Evolutionary conservation across 2,329 filamentous ascomycete genomes (phyloP).

Genomic region (Aureobasidium zeae): DNA sequence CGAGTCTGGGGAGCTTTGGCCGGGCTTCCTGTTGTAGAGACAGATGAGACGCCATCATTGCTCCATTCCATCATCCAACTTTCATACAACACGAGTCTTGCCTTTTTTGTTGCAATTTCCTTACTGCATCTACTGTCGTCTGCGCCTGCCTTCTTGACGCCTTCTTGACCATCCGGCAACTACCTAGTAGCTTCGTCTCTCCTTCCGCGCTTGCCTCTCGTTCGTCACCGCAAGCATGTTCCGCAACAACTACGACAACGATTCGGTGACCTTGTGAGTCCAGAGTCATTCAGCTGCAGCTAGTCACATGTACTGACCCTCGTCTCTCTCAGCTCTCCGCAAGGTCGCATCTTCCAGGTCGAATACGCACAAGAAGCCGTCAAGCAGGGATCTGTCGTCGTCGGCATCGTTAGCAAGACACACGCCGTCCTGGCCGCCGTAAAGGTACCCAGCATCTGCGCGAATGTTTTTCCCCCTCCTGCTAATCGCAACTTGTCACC

Average conservation of each 20-base stretch:
- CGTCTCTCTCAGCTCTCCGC: slow-evolving; percentile 70
- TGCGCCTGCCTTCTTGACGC: background rate
- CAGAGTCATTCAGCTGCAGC: background rate
- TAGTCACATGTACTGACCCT: background rate
- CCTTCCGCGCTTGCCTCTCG: slow-evolving; percentile 17
- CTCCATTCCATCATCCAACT: slow-evolving; percentile 10
- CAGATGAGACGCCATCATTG: slow-evolving; percentile 4
- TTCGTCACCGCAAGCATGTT: slow-evolving; percentile 61
- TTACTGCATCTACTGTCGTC: background rate
- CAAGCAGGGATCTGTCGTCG: slow-evolving; percentile 97
- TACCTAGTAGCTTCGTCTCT: background rate
- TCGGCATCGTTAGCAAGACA: slow-evolving; percentile 95
- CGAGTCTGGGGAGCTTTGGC: slow-evolving; percentile 14
- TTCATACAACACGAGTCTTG: background rate
- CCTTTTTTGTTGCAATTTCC: background rate
- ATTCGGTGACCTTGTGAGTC: slow-evolving; percentile 95
- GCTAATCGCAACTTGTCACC: slow-evolving; percentile 14
- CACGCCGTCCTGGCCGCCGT: slow-evolving; percentile 91
- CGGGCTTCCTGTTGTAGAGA: too few species aligned
- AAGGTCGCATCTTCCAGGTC: slow-evolving; percentile 98
- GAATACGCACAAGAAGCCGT: slow-evolving; percentile 98
- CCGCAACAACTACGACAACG: slow-evolving; percentile 99
- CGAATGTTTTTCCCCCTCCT: background rate
- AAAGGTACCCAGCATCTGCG: slow-evolving; percentile 55
- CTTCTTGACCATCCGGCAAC: too few species aligned